Evolutionary conservation across 768 basidiomycete species (phyloP), one percentile per base, ranked within the genome.

Genomic region (Russula foetens): DNA sequence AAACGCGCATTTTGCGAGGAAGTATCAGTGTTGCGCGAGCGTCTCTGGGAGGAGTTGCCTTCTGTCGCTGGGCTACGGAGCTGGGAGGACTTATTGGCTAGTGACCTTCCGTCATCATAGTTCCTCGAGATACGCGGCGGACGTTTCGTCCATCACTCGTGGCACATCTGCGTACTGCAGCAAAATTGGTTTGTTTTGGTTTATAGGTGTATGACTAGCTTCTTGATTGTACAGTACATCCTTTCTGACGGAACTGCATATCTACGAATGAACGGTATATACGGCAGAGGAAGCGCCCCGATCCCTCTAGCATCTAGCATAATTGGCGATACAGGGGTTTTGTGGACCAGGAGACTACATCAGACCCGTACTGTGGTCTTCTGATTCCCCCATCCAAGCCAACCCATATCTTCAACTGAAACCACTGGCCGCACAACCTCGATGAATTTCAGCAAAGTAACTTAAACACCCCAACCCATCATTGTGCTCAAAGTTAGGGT

Each of bases 41-140:
- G 74, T 59, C 69, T 76, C 1, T 84, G 83, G 83, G 70, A 75
- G 21, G 74, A 74, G 39, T 69, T 84, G 31, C 83, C 82, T 12
- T 59, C 66, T 2, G 66, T 81, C 44, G 66, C 78, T 14, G 77
- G 77, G 4, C 70, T 83, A 28, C 77, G 80, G 1, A 59, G 67
- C 35, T 84, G 83, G 83, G 69, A 73, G 41, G 76, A 76, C 48
- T 62, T 79, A 59, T 62, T 71, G 48, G 67, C 64, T 24, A 59
- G 66, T 56, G 75, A 76, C 55, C 62, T 75, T 50, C 58, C 64
- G 31, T 43, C 64, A 6, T 53, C 44, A 52, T n/a, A 33, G 44
- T 46, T 45, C 43, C 49, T 52, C 23, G 33, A 29, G 28, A 29
- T 43, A 33, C 17, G 23, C 17, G n/a, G n/a, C 43, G 11, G 7